Evolutionary conservation across 768 basidiomycete genomes (phyloP).

Genomic region (Strobilomyces dryophilus): DNA sequence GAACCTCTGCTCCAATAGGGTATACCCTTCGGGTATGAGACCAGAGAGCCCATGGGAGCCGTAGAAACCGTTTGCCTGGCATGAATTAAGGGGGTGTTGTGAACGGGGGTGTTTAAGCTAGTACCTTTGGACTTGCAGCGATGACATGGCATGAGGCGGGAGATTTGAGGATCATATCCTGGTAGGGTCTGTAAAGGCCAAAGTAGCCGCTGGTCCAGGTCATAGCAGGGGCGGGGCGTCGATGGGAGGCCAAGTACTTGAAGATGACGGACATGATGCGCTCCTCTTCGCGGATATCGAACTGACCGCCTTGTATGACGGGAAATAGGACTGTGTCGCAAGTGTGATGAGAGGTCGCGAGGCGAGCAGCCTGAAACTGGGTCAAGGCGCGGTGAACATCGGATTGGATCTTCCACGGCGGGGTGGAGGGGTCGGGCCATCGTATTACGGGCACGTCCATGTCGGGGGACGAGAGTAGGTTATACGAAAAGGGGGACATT

Average conservation of each 20-base stretch:
- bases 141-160: constrained; percentile 67
- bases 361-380: constrained; percentile 52
- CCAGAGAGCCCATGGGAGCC: constrained; percentile 87
- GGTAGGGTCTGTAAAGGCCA: constrained; percentile 78
- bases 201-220: constrained; percentile 97
- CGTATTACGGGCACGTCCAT: constrained; percentile 47
- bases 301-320: constrained; percentile 85
- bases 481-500: constrained; percentile 70
- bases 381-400: constrained; percentile 55
- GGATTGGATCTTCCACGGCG: constrained; percentile 66
- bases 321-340: constrained; percentile 64
- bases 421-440: constrained; percentile 63
- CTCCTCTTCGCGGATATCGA: constrained; percentile 86
- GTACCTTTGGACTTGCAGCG: constrained; percentile 83
- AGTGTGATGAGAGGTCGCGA: constrained; percentile 2
- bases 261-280: constrained; percentile 55
- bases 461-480: constrained; percentile 29
- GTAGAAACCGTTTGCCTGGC: constrained; percentile 93
- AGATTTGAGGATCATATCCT: constrained; percentile 60
- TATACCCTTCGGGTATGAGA: constrained; percentile 94
- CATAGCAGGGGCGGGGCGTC: constrained; percentile 39
- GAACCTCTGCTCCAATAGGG: constrained; percentile 80
- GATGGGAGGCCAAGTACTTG: constrained; percentile 34
- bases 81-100: not conserved
- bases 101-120: not conserved